A percentile compares a stretch with the other conserved stretches of the same genome.
Conservation (phyloP, 2,329 filamentous ascomycete genomes). For the Neocucurbitaria cava region DNA sequence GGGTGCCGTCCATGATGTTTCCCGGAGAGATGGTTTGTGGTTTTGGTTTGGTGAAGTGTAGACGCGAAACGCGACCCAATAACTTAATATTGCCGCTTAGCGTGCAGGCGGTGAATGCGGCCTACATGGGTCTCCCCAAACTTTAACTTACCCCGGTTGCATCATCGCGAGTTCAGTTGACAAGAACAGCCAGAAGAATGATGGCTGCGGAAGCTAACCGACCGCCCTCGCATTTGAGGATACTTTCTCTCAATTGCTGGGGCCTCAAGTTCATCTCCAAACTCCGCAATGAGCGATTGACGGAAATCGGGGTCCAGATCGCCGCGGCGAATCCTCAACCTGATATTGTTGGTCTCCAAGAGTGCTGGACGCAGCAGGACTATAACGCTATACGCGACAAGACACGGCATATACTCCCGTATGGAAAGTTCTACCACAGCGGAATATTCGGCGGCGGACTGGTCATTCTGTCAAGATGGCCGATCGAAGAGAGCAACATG, state of each 20-base stretch:
- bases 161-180: slow-evolving; percentile 11
- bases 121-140: slow-evolving; percentile 15
- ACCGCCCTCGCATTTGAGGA: slow-evolving; percentile 66
- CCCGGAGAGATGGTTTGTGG: background rate
- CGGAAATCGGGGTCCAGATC: slow-evolving; percentile 83
- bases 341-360: slow-evolving; percentile 90
- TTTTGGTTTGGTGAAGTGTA: background rate
- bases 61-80: slow-evolving; percentile 15
- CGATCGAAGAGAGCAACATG: slow-evolving; percentile 90
- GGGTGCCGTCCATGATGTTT: slow-evolving; percentile 24
- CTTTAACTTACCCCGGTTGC: slow-evolving; percentile 21
- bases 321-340: slow-evolving; percentile 71
- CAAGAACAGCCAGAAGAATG: slow-evolving; percentile 10
- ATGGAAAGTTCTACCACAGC: slow-evolving; percentile 91
- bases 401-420: slow-evolving; percentile 77
- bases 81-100: slow-evolving; percentile 15
- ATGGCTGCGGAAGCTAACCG: slow-evolving; percentile 29
- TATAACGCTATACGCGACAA: slow-evolving; percentile 78
- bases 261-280: slow-evolving; percentile 87
- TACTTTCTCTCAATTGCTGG: slow-evolving; percentile 96
- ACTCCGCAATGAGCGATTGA: slow-evolving; percentile 76
- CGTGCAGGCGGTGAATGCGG: slow-evolving; percentile 20
- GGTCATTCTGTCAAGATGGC: slow-evolving; percentile 89
- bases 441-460: slow-evolving; percentile 90
- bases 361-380: slow-evolving; percentile 90